phyloP scores from a whole-genome alignment of 2,329 filamentous ascomycete genomes.

The Colletotrichum sp. region DNA sequence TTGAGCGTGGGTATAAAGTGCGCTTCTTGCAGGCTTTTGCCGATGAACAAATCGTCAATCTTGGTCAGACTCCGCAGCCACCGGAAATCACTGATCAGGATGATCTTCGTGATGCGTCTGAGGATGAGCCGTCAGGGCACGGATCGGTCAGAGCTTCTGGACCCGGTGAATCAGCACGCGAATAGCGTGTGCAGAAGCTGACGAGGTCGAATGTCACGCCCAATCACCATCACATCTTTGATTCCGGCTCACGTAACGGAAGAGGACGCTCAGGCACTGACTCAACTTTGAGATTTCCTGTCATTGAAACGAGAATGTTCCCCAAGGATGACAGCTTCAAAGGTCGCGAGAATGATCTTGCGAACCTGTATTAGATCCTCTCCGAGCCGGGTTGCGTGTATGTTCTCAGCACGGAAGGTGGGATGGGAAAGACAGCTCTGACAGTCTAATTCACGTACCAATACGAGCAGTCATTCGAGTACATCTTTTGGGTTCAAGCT shows the following conservation, averaged over 20 bases:
- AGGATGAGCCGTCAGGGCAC: not conserved
- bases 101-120: not conserved
- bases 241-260: not conserved
- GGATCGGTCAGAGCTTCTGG: not conserved
- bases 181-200: not conserved
- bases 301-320: not conserved
- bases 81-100: not conserved
- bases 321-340: not conserved
- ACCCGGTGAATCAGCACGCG: not conserved
- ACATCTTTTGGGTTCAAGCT: not conserved
- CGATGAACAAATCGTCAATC: not conserved
- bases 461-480: not conserved
- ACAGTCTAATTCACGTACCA: not conserved
- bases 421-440: not conserved
- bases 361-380: not conserved
- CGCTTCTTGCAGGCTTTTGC: not conserved
- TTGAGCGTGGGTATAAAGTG: not conserved
- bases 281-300: not conserved
- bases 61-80: not conserved
- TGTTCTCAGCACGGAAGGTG: not conserved
- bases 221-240: not conserved
- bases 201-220: not conserved
- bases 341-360: not conserved
- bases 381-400: not conserved
- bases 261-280: not conserved